Evolutionary conservation across 1,284 basidiomycete species (phyloP).

Genomic region (Xerocomus minutiporus): DNA sequence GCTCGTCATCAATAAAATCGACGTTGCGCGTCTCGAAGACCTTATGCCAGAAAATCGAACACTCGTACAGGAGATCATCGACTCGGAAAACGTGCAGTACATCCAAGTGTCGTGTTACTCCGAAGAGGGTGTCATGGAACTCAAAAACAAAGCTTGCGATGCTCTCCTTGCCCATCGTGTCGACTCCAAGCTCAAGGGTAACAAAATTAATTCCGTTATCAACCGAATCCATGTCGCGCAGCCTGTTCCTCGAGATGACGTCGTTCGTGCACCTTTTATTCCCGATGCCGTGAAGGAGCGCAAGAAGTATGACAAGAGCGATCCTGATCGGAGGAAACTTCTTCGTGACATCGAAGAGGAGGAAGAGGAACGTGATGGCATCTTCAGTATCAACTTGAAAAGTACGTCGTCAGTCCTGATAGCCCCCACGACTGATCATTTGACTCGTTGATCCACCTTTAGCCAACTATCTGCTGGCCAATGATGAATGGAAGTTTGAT

Average conservation of each 20-base stretch:
- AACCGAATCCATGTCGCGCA: constrained; percentile 93
- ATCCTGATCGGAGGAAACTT: constrained; percentile 68
- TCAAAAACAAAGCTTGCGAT: constrained; percentile 91
- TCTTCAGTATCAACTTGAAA: constrained; percentile 86
- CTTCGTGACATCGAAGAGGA: constrained; percentile 79
- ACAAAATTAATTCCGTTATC: constrained; percentile 84
- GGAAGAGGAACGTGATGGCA: constrained; percentile 76
- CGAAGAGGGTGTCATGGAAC: constrained; percentile 93
- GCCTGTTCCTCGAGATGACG: constrained; percentile 82
- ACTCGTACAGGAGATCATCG: constrained; percentile 83
- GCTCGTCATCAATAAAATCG: constrained; percentile 95
- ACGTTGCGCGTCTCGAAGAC: constrained; percentile 82
- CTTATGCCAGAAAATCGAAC: constrained; percentile 69
- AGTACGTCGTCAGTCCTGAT: constrained; percentile 45
- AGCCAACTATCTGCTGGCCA: constrained; percentile 89
- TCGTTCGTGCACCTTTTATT: constrained; percentile 81
- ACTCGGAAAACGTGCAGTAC: constrained; percentile 63
- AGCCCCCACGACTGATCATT: neutral
- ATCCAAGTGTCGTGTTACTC: constrained; percentile 89
- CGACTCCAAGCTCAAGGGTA: constrained; percentile 89
- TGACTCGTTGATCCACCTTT: constrained; percentile 12
- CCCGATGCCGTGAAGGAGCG: constrained; percentile 72
- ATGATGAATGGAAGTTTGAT: constrained; percentile 96
- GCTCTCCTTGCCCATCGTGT: constrained; percentile 89
- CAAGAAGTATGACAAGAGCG: constrained; percentile 84